phyloP scores from a whole-genome alignment of 208 protist species.

The Leishmania martiniquensis region DNA sequence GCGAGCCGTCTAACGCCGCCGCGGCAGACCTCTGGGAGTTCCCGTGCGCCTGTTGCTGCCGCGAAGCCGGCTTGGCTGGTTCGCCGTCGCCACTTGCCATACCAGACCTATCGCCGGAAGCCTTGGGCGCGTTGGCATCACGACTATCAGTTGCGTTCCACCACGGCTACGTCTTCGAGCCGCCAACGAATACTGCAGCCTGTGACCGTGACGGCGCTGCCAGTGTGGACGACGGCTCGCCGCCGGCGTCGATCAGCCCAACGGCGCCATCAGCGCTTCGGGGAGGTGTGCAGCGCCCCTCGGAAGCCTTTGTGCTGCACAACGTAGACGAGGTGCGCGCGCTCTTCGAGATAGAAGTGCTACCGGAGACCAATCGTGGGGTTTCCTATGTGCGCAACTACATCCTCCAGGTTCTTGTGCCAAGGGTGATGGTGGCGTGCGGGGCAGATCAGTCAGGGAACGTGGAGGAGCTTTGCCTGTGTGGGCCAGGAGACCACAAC shows the following conservation, averaged over 20 bases:
- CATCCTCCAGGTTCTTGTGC: conserved; percentile 81
- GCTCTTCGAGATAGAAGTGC: conserved; percentile 63
- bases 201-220: neutral
- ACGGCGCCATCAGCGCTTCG: neutral
- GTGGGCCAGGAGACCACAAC: conserved; percentile 20
- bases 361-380: conserved; percentile 66
- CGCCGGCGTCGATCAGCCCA: neutral
- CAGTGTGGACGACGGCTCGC: neutral
- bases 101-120: conserved; percentile 6
- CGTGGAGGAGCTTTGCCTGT: conserved; percentile 43
- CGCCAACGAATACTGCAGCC: conserved; percentile 3
- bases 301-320: conserved; percentile 33
- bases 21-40: conserved; percentile 31
- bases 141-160: conserved; percentile 30
- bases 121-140: conserved; percentile 13
- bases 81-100: neutral
- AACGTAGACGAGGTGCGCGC: conserved; percentile 44
- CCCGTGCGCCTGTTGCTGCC: conserved; percentile 26
- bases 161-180: conserved; percentile 45
- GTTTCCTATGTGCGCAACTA: conserved; percentile 89
- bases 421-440: conserved; percentile 43
- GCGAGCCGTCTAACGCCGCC: neutral
- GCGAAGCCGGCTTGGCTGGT: neutral
- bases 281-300: conserved; percentile 1
- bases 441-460: conserved; percentile 45